Evolutionary conservation across 164 flowering plant species (phyloP), one percentile per base, ranked within the genome.

Genomic region (Vitis rotundifolia): DNA sequence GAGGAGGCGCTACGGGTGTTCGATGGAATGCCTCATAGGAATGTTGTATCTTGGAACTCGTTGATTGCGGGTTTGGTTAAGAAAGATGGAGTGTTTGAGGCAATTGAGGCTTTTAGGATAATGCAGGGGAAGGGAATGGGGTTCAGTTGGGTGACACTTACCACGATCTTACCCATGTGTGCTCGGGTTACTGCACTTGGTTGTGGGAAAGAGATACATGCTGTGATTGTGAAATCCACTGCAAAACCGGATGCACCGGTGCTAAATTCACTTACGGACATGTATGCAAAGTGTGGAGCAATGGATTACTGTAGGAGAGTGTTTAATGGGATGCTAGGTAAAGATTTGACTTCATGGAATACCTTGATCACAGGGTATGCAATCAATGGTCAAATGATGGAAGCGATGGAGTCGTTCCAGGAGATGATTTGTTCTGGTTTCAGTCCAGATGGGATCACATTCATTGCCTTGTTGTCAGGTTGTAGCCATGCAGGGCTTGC

Each of bases 281-380:
- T 84, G 85, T 80, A 80, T 60, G 79, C 80, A 16, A 84, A 80
- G 71, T 82, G 85, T 68, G 85, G 85, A 37, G 77, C 50, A 28
- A 68, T 80, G 59, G 74, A 63, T n/a, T 80, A 68, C 63, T 77
- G 85, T 61, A 59, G 48, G 26, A 67, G 54, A 59, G 79, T 80
- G 72, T 82, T 84, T 58, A 69, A 71, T 55, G 49, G 59, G 16
- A 82, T 80, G 81, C 59, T 9, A 1, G 13, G 8, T 44, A 81
- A 70, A 58, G 85, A 80, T 66, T 78, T 80, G 53, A 76, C 80
- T 2, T 72, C 83, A 8, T 85, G 86, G 85, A 82, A 82, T 70
- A 76, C 76, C 3, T 37, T 82, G 72, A 63, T 82, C 11, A 75
- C 56, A 11, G 88, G 88, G 11, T 80, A 80, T 75, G 73, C 82